These are phyloP conservation scores for Zarea fungicola DNA, from an alignment of 2,329 filamentous ascomycete genomes.

Conservation along the genomic window DNA sequence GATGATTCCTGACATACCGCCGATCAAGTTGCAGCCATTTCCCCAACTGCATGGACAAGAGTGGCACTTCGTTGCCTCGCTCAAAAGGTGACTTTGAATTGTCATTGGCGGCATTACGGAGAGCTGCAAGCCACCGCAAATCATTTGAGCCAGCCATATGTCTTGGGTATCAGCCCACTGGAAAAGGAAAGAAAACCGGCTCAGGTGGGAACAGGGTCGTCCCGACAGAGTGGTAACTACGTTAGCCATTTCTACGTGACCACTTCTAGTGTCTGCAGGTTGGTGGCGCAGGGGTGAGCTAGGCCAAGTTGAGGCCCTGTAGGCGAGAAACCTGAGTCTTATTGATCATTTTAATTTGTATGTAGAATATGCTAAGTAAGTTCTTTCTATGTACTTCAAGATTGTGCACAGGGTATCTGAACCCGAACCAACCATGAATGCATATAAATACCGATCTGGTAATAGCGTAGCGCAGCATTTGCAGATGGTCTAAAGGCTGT, in stretches of 20 bases:
- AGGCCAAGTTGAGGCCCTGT: conserved; percentile 4
- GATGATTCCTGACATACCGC: neutral
- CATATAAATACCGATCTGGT: neutral
- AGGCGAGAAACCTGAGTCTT: conserved; percentile 9
- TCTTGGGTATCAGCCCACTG: conserved; percentile 2
- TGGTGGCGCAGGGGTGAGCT: neutral
- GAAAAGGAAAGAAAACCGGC: neutral
- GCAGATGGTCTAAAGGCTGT: neutral
- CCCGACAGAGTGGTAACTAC: conserved; percentile 5
- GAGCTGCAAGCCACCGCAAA: conserved; percentile 8
- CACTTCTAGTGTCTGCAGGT: neutral
- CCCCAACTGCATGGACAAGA: conserved; percentile 1
- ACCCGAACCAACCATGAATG: too few relatives aligned
- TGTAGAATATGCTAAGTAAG: too few relatives aligned
- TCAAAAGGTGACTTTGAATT: neutral
- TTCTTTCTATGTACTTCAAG: too few relatives aligned
- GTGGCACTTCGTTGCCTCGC: neutral
- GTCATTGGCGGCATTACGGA: conserved; percentile 2
- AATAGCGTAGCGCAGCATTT: neutral
- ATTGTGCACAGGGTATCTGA: too few relatives aligned
- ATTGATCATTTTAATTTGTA: neutral
- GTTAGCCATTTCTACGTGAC: too few relatives aligned
- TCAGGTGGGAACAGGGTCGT: neutral
- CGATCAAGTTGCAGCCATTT: conserved; percentile 4
- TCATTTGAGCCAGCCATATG: conserved; percentile 3